Conservation (phyloP, 164 flowering plant species). For the Cinnamomum chago region DNA sequence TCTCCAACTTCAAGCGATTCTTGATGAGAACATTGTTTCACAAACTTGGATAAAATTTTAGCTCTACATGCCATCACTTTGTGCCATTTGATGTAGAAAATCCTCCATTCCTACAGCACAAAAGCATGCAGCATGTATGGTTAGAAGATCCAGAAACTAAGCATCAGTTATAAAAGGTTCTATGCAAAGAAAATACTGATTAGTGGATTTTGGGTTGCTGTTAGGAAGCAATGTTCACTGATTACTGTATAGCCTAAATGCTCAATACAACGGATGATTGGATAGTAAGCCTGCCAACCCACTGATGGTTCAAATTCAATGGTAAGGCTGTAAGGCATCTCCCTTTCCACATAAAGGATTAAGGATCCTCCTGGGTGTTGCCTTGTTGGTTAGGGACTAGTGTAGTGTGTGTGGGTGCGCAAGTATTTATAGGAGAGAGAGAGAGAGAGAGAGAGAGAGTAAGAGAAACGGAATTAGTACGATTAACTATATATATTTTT, state of each 20-base stretch:
- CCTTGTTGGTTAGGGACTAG: no score
- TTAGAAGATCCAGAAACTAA: neutral
- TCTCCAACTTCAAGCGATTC: slow-evolving; percentile 58
- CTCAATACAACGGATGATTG: neutral
- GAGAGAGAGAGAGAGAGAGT: no score
- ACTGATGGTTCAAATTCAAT: neutral
- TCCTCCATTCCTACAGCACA: slow-evolving; percentile 59
- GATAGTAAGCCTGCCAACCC: neutral
- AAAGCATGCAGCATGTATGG: neutral
- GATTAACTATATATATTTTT: no score
- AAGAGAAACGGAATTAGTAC: no score
- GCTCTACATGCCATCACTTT: slow-evolving; percentile 49
- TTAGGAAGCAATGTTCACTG: neutral
- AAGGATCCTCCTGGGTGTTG: no score
- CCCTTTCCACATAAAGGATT: no score
- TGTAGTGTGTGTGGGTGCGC: neutral
- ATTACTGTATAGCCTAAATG: neutral
- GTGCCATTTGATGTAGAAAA: slow-evolving; percentile 50
- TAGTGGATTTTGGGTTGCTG: neutral
- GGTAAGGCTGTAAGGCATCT: neutral
- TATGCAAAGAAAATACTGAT: no score
- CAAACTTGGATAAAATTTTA: slow-evolving; percentile 31
- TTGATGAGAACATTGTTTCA: slow-evolving; percentile 33
- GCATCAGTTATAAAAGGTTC: no score
- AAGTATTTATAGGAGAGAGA: neutral